These are phyloP conservation scores for Tetradesmus lagerheimii DNA, from an alignment of 139 green algal genomes.

Conservation along the genomic window DNA sequence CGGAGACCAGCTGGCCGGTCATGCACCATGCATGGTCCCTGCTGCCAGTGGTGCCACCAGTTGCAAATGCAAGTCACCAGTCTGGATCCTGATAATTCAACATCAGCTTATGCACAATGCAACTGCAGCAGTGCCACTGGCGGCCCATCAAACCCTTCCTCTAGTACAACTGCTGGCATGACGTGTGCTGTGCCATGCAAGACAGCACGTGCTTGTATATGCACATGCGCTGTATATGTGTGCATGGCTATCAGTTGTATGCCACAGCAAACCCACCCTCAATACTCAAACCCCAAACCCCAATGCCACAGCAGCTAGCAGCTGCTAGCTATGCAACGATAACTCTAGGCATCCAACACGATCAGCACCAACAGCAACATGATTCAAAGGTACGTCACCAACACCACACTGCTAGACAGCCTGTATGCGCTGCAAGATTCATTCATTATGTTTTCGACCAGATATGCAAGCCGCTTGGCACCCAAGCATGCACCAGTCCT, in stretches of 20 bases:
- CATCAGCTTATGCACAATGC: too few relatives aligned
- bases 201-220: neutral
- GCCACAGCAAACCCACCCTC: neutral
- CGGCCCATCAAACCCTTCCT: neutral
- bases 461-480: too few relatives aligned
- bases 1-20: too few relatives aligned
- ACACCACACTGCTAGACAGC: neutral
- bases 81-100: too few relatives aligned
- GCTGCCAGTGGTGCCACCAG: too few relatives aligned
- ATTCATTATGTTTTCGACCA: neutral
- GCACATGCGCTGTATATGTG: neutral
- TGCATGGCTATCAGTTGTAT: constrained; percentile 8
- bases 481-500: neutral
- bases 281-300: neutral
- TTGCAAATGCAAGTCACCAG: too few relatives aligned
- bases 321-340: neutral
- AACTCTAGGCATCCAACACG: neutral
- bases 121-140: neutral
- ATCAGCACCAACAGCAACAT: too few relatives aligned
- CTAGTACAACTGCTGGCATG: neutral
- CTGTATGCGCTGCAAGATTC: neutral
- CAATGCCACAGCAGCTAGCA: neutral
- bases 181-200: constrained; percentile 1
- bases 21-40: too few relatives aligned
- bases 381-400: too few relatives aligned